A percentile compares a stretch with the other conserved stretches of the same genome.
Conservation (phyloP, 2,329 filamentous ascomycete genomes). For the Diaporthe australafricana region DNA sequence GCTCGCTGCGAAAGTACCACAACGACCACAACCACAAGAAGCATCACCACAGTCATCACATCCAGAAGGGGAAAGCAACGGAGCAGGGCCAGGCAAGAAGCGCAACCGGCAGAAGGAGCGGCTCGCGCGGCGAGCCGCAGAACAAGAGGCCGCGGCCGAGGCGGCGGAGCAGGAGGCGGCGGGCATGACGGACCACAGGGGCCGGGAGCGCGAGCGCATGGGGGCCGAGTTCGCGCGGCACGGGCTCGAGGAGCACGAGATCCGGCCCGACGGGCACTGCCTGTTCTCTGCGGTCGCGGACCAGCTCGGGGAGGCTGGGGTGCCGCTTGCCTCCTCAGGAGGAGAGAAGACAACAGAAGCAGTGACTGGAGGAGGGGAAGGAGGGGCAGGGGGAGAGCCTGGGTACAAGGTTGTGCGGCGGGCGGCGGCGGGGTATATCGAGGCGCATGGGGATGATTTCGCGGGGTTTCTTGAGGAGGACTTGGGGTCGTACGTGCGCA, state of each 20-base stretch:
- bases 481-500: slow-evolving; percentile 76
- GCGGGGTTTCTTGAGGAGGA: slow-evolving; percentile 88
- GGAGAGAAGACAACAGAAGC: too few relatives aligned
- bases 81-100: slow-evolving; percentile 67
- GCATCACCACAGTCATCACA: slow-evolving; percentile 25
- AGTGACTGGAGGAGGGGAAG: slow-evolving; percentile 42
- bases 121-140: slow-evolving; percentile 87
- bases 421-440: slow-evolving; percentile 83
- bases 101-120: slow-evolving; percentile 93
- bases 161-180: slow-evolving; percentile 82
- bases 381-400: slow-evolving; percentile 44
- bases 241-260: slow-evolving; percentile 78
- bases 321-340: too few relatives aligned
- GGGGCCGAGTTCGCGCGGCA: slow-evolving; percentile 71
- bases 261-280: slow-evolving; percentile 93
- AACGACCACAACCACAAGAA: slow-evolving; percentile 16
- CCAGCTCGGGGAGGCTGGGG: slow-evolving; percentile 71
- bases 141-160: slow-evolving; percentile 76
- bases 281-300: slow-evolving; percentile 92
- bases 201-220: slow-evolving; percentile 78
- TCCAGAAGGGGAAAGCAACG: slow-evolving; percentile 38
- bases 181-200: slow-evolving; percentile 78
- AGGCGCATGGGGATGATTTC: slow-evolving; percentile 81
- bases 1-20: slow-evolving; percentile 39
- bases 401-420: slow-evolving; percentile 76